These are phyloP conservation scores for Ceraceosorus guamensis DNA, from an alignment of 1,284 basidiomycete species.

Conservation along the genomic window DNA sequence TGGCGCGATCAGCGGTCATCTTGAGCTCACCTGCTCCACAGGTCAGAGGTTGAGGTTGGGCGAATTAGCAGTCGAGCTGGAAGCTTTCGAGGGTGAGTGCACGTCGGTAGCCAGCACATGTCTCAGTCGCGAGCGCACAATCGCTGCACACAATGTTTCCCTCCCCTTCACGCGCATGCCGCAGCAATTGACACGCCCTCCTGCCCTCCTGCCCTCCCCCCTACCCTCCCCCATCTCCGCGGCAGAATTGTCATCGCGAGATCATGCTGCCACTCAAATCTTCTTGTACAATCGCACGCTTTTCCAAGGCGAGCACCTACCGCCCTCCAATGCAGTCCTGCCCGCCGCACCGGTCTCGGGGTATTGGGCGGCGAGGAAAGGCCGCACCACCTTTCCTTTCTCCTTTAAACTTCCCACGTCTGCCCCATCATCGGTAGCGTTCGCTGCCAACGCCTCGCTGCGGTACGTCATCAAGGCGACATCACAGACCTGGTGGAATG, in stretches of 20 bases:
- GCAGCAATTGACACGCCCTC: neutral
- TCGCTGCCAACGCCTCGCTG: conserved; percentile 36
- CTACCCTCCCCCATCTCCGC: too few relatives aligned
- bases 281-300: conserved; percentile 41
- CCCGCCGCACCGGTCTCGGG: conserved; percentile 27
- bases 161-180: too few relatives aligned
- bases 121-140: too few relatives aligned
- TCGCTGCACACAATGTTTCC: neutral
- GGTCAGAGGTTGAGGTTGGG: conserved; percentile 34
- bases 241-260: conserved; percentile 39
- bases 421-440: conserved; percentile 31
- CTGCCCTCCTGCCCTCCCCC: too few relatives aligned
- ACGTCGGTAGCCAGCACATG: neutral
- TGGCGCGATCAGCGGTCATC: conserved; percentile 27
- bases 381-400: conserved; percentile 38
- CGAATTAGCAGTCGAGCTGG: conserved; percentile 39
- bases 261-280: conserved; percentile 36
- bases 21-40: conserved; percentile 38
- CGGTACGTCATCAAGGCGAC: conserved; percentile 37
- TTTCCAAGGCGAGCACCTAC: conserved; percentile 38
- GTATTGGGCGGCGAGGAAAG: conserved; percentile 41
- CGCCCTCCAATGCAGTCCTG: conserved; percentile 39
- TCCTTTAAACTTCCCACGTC: conserved; percentile 31
- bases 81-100: conserved; percentile 21
- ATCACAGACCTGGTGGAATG: conserved; percentile 38